Base-by-base conservation (phyloP, 768 basidiomycete genomes). In the Suillus brevipes region DNA sequence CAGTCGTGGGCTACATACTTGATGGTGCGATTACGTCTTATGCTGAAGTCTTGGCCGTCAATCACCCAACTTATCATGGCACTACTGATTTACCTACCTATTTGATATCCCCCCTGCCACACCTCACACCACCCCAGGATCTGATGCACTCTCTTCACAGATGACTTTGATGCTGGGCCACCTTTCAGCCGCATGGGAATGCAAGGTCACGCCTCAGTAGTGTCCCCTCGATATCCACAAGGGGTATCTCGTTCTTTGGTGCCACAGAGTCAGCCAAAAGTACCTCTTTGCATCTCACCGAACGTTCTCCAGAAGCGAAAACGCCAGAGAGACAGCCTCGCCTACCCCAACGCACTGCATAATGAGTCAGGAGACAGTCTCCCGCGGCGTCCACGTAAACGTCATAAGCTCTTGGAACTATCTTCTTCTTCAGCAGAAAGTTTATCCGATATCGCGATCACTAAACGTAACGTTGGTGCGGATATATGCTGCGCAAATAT, bases 371-470 rank as follows among this genome's bases (percentile, higher is more conserved):
- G 65, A 43, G 68, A 73, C 18, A 75, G 76, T 4, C 42, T 76
- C 28, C 76, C 76, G 40, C 69, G 68, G 23, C 73, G 75, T 16
- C 75, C 75, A 16, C 73, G 55, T 63, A 76, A 76, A 56, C 69
- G 52, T 42, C 72, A 68, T 25, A 76, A 65, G 58, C 70, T 72
- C 14, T 75, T 70, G 38, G 63, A 69, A 38, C 73, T 67, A 4
- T 73, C 71, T 5, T 68, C 71, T 36, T 60, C 62, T 1, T 59
- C 62, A 6, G 14, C 16, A 16, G 56, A 40, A 31, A 9, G 13
- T 60, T 42, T 14, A 59, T 31, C 40, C 58, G 58, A 42, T 10
- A 59, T 42, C 12, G 25, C 40, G 20, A 59, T 42, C 25, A 13
- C 28, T 7, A 42, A 42, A 20, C 8, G 14, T 18, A 20, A 42